Conservation (phyloP, 768 basidiomycete species). For the Punctularia strigosozonata region DNA sequence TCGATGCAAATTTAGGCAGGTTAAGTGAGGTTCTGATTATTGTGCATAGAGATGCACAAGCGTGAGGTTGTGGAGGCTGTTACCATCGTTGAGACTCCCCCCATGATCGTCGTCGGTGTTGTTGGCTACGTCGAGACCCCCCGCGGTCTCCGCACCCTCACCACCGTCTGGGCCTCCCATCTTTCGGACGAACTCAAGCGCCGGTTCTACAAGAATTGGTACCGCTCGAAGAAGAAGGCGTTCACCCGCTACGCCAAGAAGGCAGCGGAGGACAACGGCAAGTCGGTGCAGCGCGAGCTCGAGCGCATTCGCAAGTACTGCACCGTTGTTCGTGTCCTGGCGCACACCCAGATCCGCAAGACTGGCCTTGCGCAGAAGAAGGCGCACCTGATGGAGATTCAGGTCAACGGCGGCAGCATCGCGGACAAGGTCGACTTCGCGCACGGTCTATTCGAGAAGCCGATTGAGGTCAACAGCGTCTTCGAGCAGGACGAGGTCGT, state of each 20-base stretch:
- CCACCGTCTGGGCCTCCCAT: constrained; percentile 98
- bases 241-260: constrained; percentile 99
- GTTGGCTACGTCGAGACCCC: constrained; percentile 99
- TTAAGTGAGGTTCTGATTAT: too few relatives aligned
- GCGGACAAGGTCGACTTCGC: constrained; percentile 98
- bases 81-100: constrained; percentile 91
- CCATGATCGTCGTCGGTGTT: constrained; percentile 92
- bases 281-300: constrained; percentile 87
- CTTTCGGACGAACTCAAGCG: constrained; percentile 97
- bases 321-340: constrained; percentile 98
- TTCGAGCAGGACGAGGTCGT: constrained; percentile 97
- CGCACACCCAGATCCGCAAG: constrained; percentile 98
- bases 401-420: constrained; percentile 93
- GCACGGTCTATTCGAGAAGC: constrained; percentile 92
- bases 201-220: constrained; percentile 99
- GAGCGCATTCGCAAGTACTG: constrained; percentile 99
- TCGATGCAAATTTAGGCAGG: neutral
- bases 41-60: constrained; percentile 92
- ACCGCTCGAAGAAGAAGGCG: constrained; percentile 99
- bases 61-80: constrained; percentile 98
- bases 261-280: constrained; percentile 89
- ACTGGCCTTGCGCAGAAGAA: constrained; percentile 98
- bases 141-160: constrained; percentile 95
- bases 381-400: constrained; percentile 99
- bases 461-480: constrained; percentile 69